Conservation (phyloP, 768 basidiomycete species). For the Boletus sp. region DNA sequence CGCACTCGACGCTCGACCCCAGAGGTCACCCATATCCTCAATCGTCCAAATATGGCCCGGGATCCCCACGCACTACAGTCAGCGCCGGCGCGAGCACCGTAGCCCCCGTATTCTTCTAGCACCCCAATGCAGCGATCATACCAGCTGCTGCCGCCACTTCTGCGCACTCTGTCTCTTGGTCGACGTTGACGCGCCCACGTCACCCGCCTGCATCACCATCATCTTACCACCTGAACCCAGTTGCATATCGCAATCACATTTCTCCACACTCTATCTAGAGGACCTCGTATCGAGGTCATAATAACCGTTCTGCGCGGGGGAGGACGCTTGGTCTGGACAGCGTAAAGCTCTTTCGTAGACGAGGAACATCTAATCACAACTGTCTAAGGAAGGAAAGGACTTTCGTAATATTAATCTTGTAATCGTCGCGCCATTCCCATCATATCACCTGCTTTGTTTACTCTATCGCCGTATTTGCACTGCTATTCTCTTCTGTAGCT, state of each 20-base stretch:
- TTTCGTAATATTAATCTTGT: conserved; percentile 20
- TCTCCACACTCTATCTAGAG: conserved; percentile 2
- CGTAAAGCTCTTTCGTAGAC: background rate
- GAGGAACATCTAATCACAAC: conserved; percentile 18
- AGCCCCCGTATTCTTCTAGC: conserved; percentile 61
- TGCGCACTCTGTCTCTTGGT: background rate
- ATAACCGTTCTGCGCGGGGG: background rate
- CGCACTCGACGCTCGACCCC: conserved; percentile 21
- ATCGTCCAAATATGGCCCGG: conserved; percentile 18
- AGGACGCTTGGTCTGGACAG: conserved; percentile 4
- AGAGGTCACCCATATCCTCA: conserved; percentile 25
- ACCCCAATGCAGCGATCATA: background rate
- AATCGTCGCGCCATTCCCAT: conserved; percentile 7
- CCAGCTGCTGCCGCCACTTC: background rate
- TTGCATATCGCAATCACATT: background rate
- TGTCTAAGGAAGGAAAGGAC: conserved; percentile 19
- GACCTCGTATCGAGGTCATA: conserved; percentile 9
- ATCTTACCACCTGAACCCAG: background rate
- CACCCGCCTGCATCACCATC: background rate
- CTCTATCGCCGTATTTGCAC: conserved; percentile 1
- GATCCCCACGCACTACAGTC: conserved; percentile 37
- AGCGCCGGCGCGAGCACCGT: conserved; percentile 49
- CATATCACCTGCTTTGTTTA: conserved; percentile 5
- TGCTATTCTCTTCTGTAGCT: conserved; percentile 16
- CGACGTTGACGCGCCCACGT: conserved; percentile 1